Conservation (phyloP, 805 yeast species). For the Wickerhamiella sergipiensis region DNA sequence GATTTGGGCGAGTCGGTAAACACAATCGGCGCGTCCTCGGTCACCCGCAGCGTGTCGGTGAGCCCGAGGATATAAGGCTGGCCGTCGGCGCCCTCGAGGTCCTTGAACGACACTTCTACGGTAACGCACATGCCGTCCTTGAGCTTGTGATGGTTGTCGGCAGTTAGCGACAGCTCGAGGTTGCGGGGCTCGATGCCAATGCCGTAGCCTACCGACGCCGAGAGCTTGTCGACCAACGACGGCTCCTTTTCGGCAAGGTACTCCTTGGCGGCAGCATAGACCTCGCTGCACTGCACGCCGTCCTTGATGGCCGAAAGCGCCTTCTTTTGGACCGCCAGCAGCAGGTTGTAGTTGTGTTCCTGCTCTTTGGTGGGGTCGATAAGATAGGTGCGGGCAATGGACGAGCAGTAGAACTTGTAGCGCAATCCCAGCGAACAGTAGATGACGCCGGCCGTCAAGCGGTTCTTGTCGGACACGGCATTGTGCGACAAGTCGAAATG, state of each 20-base stretch:
- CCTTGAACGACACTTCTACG: constrained; percentile 63
- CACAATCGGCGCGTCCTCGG: constrained; percentile 44
- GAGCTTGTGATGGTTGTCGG: constrained; percentile 54
- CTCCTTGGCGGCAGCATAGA: constrained; percentile 50
- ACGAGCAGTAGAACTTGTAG: constrained; percentile 80
- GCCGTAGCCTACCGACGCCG: constrained; percentile 76
- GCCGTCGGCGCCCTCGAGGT: constrained; percentile 37
- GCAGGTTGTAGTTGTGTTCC: constrained; percentile 65
- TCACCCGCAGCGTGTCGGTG: constrained; percentile 68
- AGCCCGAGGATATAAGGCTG: constrained; percentile 58
- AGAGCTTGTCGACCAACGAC: constrained; percentile 45
- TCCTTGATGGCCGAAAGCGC: constrained; percentile 49
- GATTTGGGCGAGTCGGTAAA: constrained; percentile 64
- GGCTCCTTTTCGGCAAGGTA: constrained; percentile 51
- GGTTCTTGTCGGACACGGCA: constrained; percentile 56
- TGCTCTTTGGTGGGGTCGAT: constrained; percentile 77
- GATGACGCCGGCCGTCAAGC: constrained; percentile 64
- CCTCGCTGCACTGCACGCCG: constrained; percentile 52
- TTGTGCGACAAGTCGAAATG: constrained; percentile 73
- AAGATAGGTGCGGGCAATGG: constrained; percentile 73
- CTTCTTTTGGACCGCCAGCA: constrained; percentile 54
- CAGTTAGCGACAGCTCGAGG: constrained; percentile 54
- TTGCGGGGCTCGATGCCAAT: constrained; percentile 87
- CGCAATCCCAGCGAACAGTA: constrained; percentile 74
- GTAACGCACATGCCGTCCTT: constrained; percentile 64